These are phyloP conservation scores for Candida ovalis DNA, from an alignment of 805 yeast species.

Conservation along the genomic window DNA sequence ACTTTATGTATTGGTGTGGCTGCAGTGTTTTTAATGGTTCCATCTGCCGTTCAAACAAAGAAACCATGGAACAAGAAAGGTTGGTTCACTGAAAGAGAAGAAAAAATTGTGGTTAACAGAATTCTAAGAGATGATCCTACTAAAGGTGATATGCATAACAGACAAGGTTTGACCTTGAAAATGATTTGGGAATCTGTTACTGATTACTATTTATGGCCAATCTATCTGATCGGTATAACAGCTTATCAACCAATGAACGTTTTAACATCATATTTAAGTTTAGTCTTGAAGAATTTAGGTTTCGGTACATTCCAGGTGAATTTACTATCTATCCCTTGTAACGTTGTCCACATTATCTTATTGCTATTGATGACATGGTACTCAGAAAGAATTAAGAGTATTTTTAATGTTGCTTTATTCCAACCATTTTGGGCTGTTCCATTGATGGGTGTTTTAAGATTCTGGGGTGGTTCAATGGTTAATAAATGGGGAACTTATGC, in stretches of 20 bases:
- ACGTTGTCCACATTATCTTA: conserved; percentile 34
- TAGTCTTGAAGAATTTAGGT: conserved; percentile 46
- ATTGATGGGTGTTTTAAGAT: conserved; percentile 23
- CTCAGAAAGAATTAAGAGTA: conserved; percentile 33
- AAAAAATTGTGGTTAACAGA: conserved; percentile 53
- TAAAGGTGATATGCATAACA: conserved; percentile 62
- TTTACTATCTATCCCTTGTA: conserved; percentile 49
- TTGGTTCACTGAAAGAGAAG: conserved; percentile 51
- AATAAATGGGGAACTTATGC: conserved; percentile 28
- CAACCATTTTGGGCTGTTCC: conserved; percentile 28
- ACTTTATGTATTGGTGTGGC: conserved; percentile 50
- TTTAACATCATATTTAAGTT: conserved; percentile 41
- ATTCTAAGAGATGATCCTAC: conserved; percentile 61
- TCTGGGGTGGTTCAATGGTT: conserved; percentile 26
- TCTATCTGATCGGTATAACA: conserved; percentile 44
- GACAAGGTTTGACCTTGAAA: conserved; percentile 44
- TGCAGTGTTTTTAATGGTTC: conserved; percentile 30
- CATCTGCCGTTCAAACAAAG: conserved; percentile 32
- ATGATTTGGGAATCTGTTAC: conserved; percentile 37
- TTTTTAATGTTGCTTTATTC: conserved; percentile 18
- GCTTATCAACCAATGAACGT: conserved; percentile 37
- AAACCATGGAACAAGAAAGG: conserved; percentile 26
- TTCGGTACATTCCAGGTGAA: conserved; percentile 51
- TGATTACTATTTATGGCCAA: conserved; percentile 56
- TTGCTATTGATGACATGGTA: conserved; percentile 35